Evolutionary conservation across 441 rosid genomes (phyloP).

Genomic region (Populus hybrid): DNA sequence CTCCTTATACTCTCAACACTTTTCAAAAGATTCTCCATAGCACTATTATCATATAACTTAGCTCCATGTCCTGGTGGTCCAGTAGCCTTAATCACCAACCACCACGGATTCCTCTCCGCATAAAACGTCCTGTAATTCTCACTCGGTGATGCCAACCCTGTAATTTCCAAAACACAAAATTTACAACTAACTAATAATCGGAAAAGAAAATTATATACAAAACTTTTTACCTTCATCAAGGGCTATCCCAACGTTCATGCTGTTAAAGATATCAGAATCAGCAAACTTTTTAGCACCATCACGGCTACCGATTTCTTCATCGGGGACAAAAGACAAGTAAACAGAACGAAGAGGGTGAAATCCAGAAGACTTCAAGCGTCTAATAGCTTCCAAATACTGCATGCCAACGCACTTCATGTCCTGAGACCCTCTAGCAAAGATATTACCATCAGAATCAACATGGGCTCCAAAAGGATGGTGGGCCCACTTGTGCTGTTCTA

Average conservation of each 20-base stretch:
- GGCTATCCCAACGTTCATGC: constrained; percentile 66
- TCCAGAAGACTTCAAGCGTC: constrained; percentile 56
- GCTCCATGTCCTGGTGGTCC: constrained; percentile 98
- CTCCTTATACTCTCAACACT: constrained; percentile 82
- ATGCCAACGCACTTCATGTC: constrained; percentile 98
- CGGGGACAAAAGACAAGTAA: constrained; percentile 75
- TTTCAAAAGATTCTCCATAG: constrained; percentile 83
- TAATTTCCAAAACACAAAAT: constrained; percentile 1
- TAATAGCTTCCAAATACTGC: constrained; percentile 92
- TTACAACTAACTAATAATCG: background rate
- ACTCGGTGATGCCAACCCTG: constrained; percentile 69
- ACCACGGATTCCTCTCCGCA: constrained; percentile 83
- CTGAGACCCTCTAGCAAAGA: constrained; percentile 90
- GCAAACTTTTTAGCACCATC: constrained; percentile 76
- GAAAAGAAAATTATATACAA: background rate
- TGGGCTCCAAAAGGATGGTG: constrained; percentile 73
- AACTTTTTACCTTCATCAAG: constrained; percentile 78
- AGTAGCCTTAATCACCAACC: constrained; percentile 77
- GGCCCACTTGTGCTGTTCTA: constrained; percentile 72
- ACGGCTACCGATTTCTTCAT: constrained; percentile 93
- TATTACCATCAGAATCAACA: constrained; percentile 65
- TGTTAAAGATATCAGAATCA: constrained; percentile 52
- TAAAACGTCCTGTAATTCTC: constrained; percentile 68
- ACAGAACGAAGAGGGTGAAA: constrained; percentile 67
- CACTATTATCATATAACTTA: constrained; percentile 85